Evolutionary conservation across 306 rosid species (phyloP).

Genomic region (Cucumis melo): DNA sequence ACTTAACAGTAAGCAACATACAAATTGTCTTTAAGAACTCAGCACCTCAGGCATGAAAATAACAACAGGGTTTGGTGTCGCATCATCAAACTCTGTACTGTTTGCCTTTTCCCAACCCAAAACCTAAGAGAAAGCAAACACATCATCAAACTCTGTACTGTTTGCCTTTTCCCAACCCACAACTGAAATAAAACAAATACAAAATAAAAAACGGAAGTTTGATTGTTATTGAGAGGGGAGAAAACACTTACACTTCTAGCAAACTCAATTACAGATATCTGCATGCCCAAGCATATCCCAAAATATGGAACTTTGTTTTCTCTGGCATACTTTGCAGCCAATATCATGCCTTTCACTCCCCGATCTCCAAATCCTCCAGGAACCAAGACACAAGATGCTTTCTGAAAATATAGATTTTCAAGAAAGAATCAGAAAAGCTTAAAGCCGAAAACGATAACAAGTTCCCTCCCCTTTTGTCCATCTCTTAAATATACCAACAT

Average conservation of each 20-base stretch:
- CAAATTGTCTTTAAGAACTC: background rate
- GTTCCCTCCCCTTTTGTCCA: constrained; percentile 13
- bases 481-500: background rate
- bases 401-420: constrained; percentile 30
- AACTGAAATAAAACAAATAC: background rate
- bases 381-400: constrained; percentile 85
- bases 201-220: constrained; percentile 6
- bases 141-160: constrained; percentile 65
- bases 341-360: constrained; percentile 87
- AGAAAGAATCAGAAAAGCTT: constrained; percentile 2
- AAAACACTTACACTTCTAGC: constrained; percentile 73
- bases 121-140: constrained; percentile 39
- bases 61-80: constrained; percentile 75
- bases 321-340: constrained; percentile 96
- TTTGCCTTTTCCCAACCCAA: constrained; percentile 82
- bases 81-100: constrained; percentile 68
- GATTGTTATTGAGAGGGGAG: background rate
- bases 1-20: background rate
- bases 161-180: constrained; percentile 64
- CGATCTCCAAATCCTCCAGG: constrained; percentile 99
- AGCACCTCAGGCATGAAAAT: constrained; percentile 98
- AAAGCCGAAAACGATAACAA: background rate
- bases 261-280: constrained; percentile 85
- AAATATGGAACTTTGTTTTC: constrained; percentile 90
- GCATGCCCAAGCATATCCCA: constrained; percentile 99